Conservation (phyloP, 2,329 filamentous ascomycete species). For the Hypoxylon sp. region DNA sequence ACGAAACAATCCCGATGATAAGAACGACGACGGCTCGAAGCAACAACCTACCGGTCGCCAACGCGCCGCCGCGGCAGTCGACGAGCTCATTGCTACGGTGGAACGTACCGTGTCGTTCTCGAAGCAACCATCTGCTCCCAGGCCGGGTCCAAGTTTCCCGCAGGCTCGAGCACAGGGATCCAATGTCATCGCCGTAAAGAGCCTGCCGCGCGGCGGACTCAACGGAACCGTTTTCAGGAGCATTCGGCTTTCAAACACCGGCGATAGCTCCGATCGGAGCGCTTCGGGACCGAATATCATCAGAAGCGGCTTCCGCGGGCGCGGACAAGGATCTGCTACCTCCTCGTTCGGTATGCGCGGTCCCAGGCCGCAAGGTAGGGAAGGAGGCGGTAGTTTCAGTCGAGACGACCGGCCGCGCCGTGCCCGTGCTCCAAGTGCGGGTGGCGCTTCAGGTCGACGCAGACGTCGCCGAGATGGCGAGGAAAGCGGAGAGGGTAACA, state of each 20-base stretch:
- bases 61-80: slow-evolving; percentile 47
- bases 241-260: not conserved
- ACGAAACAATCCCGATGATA: slow-evolving; percentile 33
- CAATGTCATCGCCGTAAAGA: slow-evolving; percentile 59
- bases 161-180: slow-evolving; percentile 33
- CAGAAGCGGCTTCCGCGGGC: slow-evolving; percentile 45
- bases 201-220: slow-evolving; percentile 54
- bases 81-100: slow-evolving; percentile 48
- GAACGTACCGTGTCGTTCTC: slow-evolving; percentile 1
- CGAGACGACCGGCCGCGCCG: slow-evolving; percentile 38
- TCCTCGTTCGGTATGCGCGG: not conserved
- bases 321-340: slow-evolving; percentile 35
- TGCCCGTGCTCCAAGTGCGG: not conserved
- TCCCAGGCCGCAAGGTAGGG: not conserved
- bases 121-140: not conserved
- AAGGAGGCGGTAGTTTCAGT: slow-evolving; percentile 13
- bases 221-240: too few species aligned
- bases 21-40: slow-evolving; percentile 22
- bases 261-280: not conserved
- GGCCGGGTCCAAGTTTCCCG: not conserved
- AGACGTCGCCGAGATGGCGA: slow-evolving; percentile 1
- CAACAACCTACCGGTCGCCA: slow-evolving; percentile 33
- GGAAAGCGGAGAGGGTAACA: slow-evolving; percentile 14
- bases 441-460: slow-evolving; percentile 16
- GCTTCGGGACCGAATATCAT: slow-evolving; percentile 30